Base-by-base conservation (phyloP, 2,329 filamentous ascomycete species). In the Xylariaceae sp. region DNA sequence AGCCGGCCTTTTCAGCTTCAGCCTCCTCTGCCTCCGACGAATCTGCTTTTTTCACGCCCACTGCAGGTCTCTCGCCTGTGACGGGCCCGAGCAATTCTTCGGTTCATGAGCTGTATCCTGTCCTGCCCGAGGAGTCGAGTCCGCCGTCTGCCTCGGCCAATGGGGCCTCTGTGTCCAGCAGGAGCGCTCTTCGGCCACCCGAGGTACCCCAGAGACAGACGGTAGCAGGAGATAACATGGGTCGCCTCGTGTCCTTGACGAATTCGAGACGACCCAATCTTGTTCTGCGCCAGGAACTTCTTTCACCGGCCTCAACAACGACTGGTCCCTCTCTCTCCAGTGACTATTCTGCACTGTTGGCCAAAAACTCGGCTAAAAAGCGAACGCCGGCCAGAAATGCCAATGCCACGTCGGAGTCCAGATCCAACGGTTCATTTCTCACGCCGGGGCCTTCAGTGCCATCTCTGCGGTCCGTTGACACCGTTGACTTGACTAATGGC, bases 261-360 rank as follows among this genome's bases (percentile, higher is more conserved):
- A 77, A 73, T 62, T 70, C 75, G 4, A 81, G 75, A 63, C 78
- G 76, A 59, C 77, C 77, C 4, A 75, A 74, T 34, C 74, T 82
- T 30, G 62, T 79, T 18, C 71, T 76, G 7, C 76, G 73, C 50
- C 73, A 74, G 61, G 72, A 77, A 52, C 77, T 77, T 48, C 73
- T 75, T 8, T 78, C 77, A 0, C 78, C 80, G 1, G 66, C 70
- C 17, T 74, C 75, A 1, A 71, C 67, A 3, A 67, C 73, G 1
- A 70, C 68, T 8, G 64, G 64, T 49, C 62, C 68, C 62, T 62
- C 72, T 59, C 66, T 76, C 13, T 69, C 73, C 35, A 72, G 68
- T 54, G 71, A 74, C 34, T 77, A 77, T 56, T 68, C 69, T 30
- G 70, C 71, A 0, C 72, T 74, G 30, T 61, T 76, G 17, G 69